These are phyloP conservation scores for Nannizzia gypsea DNA, from an alignment of 2,329 filamentous ascomycete species.

Conservation along the genomic window DNA sequence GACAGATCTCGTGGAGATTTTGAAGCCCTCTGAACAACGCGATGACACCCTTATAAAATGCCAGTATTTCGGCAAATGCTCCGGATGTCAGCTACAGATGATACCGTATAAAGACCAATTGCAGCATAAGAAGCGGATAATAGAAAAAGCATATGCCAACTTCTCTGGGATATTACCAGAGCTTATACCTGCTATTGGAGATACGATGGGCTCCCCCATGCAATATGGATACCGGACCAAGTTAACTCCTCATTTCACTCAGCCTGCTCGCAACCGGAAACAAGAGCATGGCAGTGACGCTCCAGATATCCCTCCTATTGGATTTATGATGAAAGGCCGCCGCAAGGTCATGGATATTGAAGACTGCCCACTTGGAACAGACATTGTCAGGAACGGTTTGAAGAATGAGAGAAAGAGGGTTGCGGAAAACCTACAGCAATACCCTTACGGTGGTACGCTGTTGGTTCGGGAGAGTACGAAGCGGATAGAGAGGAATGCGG, in stretches of 20 bases:
- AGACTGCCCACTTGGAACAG: conserved; percentile 89
- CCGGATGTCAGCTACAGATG: conserved; percentile 97
- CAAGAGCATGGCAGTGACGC: conserved; percentile 42
- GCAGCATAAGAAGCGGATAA: conserved; percentile 66
- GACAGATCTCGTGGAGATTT: conserved; percentile 70
- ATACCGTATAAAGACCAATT: conserved; percentile 80
- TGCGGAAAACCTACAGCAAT: conserved; percentile 55
- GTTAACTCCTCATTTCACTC: conserved; percentile 90
- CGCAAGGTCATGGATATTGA: conserved; percentile 82
- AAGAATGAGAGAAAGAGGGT: conserved; percentile 67
- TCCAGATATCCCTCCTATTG: conserved; percentile 59
- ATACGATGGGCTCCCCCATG: conserved; percentile 81
- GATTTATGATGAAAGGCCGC: conserved; percentile 80
- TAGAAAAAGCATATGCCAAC: conserved; percentile 83
- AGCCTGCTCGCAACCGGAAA: conserved; percentile 46
- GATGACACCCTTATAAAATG: conserved; percentile 68
- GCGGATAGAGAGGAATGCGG: conserved; percentile 31
- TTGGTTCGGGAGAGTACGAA: conserved; percentile 75
- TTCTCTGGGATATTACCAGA: conserved; percentile 74
- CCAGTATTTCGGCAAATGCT: conserved; percentile 76
- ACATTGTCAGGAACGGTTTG: conserved; percentile 69
- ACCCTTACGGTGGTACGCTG: conserved; percentile 73
- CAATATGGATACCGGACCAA: conserved; percentile 95
- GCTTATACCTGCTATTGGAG: conserved; percentile 60
- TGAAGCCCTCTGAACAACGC: conserved; percentile 60